A percentile compares a stretch with the other conserved stretches of the same genome.
These are phyloP conservation scores for Kuraishia capsulata DNA, from an alignment of 805 yeast species.

Conservation along the genomic window DNA sequence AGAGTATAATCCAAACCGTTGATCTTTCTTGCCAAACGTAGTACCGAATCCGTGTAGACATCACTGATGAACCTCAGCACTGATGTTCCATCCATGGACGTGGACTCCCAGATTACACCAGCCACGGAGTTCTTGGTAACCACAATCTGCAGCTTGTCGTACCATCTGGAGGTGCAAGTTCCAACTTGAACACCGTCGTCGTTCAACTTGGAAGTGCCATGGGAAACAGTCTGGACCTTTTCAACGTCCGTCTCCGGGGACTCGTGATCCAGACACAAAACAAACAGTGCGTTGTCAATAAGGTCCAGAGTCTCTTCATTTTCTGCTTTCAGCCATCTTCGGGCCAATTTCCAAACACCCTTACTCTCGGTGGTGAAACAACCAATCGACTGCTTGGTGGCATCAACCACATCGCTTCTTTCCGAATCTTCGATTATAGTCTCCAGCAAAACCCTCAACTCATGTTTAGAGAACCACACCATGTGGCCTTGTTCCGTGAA, in stretches of 20 bases:
- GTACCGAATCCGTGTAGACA: slow-evolving; percentile 47
- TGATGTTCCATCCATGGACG: slow-evolving; percentile 50
- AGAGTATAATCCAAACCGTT: slow-evolving; percentile 48
- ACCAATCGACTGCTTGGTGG: slow-evolving; percentile 39
- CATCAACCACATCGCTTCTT: slow-evolving; percentile 24
- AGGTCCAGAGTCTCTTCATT: slow-evolving; percentile 25
- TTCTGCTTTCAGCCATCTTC: slow-evolving; percentile 29
- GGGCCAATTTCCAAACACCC: slow-evolving; percentile 36
- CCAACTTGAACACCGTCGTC: slow-evolving; percentile 43
- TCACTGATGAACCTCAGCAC: slow-evolving; percentile 48
- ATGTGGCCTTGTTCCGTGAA: slow-evolving; percentile 21
- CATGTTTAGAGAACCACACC: slow-evolving; percentile 46
- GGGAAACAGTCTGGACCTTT: slow-evolving; percentile 38
- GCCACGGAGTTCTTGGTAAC: slow-evolving; percentile 48
- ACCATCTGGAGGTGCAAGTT: slow-evolving; percentile 51
- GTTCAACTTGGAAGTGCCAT: slow-evolving; percentile 38
- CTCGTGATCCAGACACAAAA: slow-evolving; percentile 40
- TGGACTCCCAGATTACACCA: slow-evolving; percentile 51
- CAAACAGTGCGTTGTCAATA: slow-evolving; percentile 43
- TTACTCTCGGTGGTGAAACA: slow-evolving; percentile 46
- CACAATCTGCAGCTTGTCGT: slow-evolving; percentile 47
- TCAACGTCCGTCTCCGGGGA: slow-evolving; percentile 37
- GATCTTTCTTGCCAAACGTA: slow-evolving; percentile 48
- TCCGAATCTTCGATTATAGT: slow-evolving; percentile 30
- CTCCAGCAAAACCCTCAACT: slow-evolving; percentile 34